A percentile compares a stretch with the other conserved stretches of the same genome.
phyloP scores from a whole-genome alignment of 257 asterid genomes.

The Nicotiana noctiflora region DNA sequence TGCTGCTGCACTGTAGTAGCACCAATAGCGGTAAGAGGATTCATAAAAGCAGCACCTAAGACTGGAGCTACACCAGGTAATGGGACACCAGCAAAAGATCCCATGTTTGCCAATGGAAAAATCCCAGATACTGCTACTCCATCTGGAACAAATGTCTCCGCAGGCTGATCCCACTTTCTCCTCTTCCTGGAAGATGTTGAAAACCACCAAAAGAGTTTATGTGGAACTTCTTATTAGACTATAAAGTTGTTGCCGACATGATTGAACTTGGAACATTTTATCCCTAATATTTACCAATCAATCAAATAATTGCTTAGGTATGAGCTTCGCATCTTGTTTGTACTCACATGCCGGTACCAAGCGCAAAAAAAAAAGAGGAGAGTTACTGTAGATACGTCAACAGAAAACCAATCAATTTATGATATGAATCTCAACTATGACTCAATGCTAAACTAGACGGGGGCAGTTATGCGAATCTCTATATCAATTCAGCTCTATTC shows the following conservation, averaged over 20 bases:
- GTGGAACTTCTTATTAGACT: neutral
- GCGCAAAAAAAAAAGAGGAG: neutral
- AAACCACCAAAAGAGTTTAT: slow-evolving; percentile 7
- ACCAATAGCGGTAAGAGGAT: slow-evolving; percentile 37
- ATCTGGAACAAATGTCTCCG: slow-evolving; percentile 57
- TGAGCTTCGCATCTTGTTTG: neutral
- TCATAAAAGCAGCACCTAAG: slow-evolving; percentile 38
- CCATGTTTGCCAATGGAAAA: slow-evolving; percentile 46
- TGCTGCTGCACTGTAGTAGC: slow-evolving; percentile 48
- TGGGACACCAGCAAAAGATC: slow-evolving; percentile 39
- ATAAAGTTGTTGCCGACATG: neutral
- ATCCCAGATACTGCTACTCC: slow-evolving; percentile 45
- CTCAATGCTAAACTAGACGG: neutral
- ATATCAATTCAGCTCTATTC: neutral
- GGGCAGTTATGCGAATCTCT: neutral
- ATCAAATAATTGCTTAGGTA: neutral
- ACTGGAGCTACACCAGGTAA: slow-evolving; percentile 38
- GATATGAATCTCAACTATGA: neutral
- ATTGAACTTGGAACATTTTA: neutral
- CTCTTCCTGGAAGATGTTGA: slow-evolving; percentile 46
- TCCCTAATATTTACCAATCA: neutral
- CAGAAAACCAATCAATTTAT: neutral
- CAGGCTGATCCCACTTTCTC: slow-evolving; percentile 99
- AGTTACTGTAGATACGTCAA: neutral
- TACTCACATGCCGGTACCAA: neutral